Percentiles rank a stretch among this genome's conserved stretches.
These are phyloP conservation scores for Boletus sp. DNA, from an alignment of 768 basidiomycete genomes.

Conservation along the genomic window DNA sequence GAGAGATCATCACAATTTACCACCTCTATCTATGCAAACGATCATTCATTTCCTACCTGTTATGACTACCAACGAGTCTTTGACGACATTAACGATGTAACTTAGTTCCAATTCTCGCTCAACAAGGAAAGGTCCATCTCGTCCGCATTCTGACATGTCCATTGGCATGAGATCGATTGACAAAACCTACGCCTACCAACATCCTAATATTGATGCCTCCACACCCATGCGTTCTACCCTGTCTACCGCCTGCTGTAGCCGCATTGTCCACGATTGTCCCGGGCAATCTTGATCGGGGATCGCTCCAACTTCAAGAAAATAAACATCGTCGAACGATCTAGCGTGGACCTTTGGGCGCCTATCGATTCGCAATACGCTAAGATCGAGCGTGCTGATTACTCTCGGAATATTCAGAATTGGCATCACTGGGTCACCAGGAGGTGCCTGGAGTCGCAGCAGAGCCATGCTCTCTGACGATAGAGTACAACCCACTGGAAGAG, in stretches of 20 bases:
- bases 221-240: constrained; percentile 36
- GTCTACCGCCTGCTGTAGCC: constrained; percentile 36
- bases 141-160: background rate
- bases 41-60: background rate
- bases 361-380: constrained; percentile 55
- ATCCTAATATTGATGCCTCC: constrained; percentile 42
- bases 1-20: background rate
- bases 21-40: background rate
- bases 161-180: background rate
- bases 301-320: constrained; percentile 58
- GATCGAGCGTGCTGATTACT: constrained; percentile 38
- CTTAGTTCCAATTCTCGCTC: background rate
- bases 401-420: constrained; percentile 11
- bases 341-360: constrained; percentile 53
- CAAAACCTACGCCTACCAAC: constrained; percentile 41
- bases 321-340: constrained; percentile 54
- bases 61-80: background rate
- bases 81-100: background rate
- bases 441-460: constrained; percentile 37
- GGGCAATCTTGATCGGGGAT: background rate
- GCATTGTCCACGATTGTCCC: constrained; percentile 30
- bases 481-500: constrained; percentile 28
- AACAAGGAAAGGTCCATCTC: background rate
- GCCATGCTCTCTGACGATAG: constrained; percentile 29
- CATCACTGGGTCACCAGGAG: background rate